A percentile compares a stretch with the other conserved stretches of the same genome.
Evolutionary conservation across 2,329 filamentous ascomycete genomes (phyloP).

Genomic region (Rugonectria rugulosa): DNA sequence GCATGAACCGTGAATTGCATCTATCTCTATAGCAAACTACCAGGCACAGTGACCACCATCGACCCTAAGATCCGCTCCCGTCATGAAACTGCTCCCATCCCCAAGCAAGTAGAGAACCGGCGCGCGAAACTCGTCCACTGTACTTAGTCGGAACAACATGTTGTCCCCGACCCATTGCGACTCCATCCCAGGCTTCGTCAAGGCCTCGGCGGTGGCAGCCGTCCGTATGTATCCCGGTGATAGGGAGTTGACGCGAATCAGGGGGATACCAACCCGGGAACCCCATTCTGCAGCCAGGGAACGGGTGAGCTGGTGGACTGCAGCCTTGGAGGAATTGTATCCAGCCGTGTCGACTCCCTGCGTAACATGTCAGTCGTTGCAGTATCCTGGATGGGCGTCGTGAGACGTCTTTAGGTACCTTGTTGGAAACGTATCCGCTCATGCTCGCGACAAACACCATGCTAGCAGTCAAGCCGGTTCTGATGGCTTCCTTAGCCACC

Average conservation of each 20-base stretch:
- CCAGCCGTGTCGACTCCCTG: constrained; percentile 49
- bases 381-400: constrained; percentile 7
- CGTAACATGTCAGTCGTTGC: background rate
- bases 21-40: constrained; percentile 17
- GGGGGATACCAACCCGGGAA: constrained; percentile 46
- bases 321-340: constrained; percentile 64
- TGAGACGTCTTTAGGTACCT: constrained; percentile 50
- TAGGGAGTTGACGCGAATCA: constrained; percentile 59
- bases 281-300: constrained; percentile 62
- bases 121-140: constrained; percentile 45
- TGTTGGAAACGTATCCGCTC: constrained; percentile 52
- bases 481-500: constrained; percentile 51
- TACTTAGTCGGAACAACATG: constrained; percentile 44
- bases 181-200: constrained; percentile 41
- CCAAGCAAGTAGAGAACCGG: constrained; percentile 46
- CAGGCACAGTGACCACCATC: constrained; percentile 49
- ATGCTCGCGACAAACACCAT: constrained; percentile 60
- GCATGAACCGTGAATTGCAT: no score
- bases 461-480: constrained; percentile 44
- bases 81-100: constrained; percentile 50
- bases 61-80: constrained; percentile 46
- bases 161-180: constrained; percentile 41
- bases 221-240: constrained; percentile 56
- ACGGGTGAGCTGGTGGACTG: constrained; percentile 58
- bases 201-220: constrained; percentile 39